phyloP scores from a whole-genome alignment of 345 rosid species.

The Noccaea bulbosa region DNA sequence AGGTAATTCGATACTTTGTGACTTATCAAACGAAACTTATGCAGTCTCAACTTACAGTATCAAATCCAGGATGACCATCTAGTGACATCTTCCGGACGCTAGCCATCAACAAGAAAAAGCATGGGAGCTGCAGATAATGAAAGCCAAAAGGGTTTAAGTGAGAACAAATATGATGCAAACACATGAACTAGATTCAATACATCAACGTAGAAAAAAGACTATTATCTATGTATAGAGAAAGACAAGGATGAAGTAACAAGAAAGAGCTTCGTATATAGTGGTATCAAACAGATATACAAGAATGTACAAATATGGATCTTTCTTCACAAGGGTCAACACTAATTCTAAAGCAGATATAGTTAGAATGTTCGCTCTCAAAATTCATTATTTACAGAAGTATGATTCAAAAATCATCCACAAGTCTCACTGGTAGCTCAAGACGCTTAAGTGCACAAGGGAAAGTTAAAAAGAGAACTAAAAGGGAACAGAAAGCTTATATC shows the following conservation, averaged over 20 bases:
- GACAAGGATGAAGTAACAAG: not conserved
- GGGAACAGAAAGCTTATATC: not conserved
- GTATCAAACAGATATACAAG: slow-evolving; percentile 10
- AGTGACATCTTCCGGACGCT: slow-evolving; percentile 82
- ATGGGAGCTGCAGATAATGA: slow-evolving; percentile 64
- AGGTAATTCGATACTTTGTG: slow-evolving; percentile 9
- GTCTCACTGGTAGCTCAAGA: slow-evolving; percentile 1
- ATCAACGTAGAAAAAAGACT: not conserved
- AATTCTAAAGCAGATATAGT: not conserved
- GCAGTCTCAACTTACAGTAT: slow-evolving; percentile 61
- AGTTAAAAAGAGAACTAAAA: not conserved
- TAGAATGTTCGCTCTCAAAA: too few relatives aligned
- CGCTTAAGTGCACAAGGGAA: not conserved
- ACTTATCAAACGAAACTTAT: not conserved
- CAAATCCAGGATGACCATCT: slow-evolving; percentile 86
- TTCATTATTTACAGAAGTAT: not conserved
- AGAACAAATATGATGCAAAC: slow-evolving; percentile 15
- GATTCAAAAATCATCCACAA: not conserved
- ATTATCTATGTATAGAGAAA: not conserved
- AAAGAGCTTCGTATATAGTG: not conserved
- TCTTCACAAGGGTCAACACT: not conserved
- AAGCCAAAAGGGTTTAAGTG: slow-evolving; percentile 14
- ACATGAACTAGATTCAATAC: not conserved
- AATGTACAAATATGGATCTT: not conserved
- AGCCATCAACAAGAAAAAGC: slow-evolving; percentile 80